These are phyloP conservation scores for Beta lomatogona DNA, from an alignment of 179 eudicot species.

Conservation along the genomic window DNA sequence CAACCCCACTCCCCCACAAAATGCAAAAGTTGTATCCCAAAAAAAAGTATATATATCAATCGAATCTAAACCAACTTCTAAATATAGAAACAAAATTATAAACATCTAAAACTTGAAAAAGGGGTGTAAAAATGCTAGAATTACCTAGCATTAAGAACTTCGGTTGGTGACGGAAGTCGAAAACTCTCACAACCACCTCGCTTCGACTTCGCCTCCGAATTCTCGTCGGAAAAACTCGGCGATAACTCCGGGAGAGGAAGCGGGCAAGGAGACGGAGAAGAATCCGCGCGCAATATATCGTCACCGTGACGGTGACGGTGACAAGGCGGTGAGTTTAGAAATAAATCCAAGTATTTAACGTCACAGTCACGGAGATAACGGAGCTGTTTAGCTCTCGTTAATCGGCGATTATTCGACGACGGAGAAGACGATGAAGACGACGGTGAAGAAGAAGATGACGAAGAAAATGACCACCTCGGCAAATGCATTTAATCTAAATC, in stretches of 20 bases:
- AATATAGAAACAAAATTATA: background rate
- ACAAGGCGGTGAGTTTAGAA: conserved; percentile 15
- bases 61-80: background rate
- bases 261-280: conserved; percentile 55
- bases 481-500: conserved; percentile 37
- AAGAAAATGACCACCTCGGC: conserved; percentile 31
- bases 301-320: background rate
- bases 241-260: conserved; percentile 56
- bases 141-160: conserved; percentile 17
- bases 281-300: conserved; percentile 22
- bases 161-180: conserved; percentile 34
- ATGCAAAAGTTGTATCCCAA: no score
- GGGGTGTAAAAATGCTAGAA: background rate
- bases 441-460: background rate
- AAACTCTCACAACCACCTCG: conserved; percentile 26
- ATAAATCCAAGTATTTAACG: conserved; percentile 37
- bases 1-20: no score
- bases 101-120: background rate
- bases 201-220: conserved; percentile 13
- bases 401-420: conserved; percentile 26
- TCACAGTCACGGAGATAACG: conserved; percentile 53
- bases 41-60: no score
- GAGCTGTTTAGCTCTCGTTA: conserved; percentile 58
- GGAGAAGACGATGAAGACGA: conserved; percentile 27
- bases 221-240: conserved; percentile 14